Percentiles rank a stretch among this genome's conserved stretches.
Conservation (phyloP, 148 eudicot species). For the Silene uniflora region DNA sequence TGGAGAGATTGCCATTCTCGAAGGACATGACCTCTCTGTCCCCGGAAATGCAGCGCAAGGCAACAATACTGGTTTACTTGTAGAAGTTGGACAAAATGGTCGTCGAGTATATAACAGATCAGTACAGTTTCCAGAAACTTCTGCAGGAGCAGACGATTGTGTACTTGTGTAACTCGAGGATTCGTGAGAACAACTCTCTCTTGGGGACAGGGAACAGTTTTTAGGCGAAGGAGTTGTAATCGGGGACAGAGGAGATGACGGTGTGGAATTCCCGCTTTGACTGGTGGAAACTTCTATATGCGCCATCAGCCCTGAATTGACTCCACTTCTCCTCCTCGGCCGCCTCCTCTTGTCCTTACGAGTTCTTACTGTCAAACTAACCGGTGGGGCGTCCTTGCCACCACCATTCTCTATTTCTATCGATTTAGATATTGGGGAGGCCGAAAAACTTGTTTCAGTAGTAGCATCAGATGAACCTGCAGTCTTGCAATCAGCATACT, state of each 20-base stretch:
- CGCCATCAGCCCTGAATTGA: conserved; percentile 38
- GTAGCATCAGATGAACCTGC: conserved; percentile 7
- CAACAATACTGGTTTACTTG: conserved; percentile 37
- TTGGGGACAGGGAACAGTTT: conserved; percentile 32
- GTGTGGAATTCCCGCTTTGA: conserved; percentile 88
- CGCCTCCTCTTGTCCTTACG: conserved; percentile 60
- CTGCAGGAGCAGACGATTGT: conserved; percentile 26
- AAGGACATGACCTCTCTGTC: conserved; percentile 29
- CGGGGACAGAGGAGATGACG: conserved; percentile 87
- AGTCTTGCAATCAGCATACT: conserved; percentile 14
- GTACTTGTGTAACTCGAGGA: conserved; percentile 25
- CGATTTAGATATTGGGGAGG: conserved; percentile 14
- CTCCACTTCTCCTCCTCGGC: conserved; percentile 57
- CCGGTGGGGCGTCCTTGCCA: conserved; percentile 32
- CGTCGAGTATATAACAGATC: conserved; percentile 20
- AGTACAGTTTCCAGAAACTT: conserved; percentile 18
- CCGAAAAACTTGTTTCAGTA: conserved; percentile 17
- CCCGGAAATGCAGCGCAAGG: conserved; percentile 64
- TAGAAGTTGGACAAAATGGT: conserved; percentile 28
- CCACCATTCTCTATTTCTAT: conserved; percentile 28
- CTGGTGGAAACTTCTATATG: conserved; percentile 76
- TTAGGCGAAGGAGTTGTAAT: conserved; percentile 39
- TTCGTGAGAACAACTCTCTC: conserved; percentile 17
- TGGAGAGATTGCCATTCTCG: conserved; percentile 42
- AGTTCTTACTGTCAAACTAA: conserved; percentile 53